Conservation (phyloP, 1,139 yeast species). For the Taiozyma sp. region DNA sequence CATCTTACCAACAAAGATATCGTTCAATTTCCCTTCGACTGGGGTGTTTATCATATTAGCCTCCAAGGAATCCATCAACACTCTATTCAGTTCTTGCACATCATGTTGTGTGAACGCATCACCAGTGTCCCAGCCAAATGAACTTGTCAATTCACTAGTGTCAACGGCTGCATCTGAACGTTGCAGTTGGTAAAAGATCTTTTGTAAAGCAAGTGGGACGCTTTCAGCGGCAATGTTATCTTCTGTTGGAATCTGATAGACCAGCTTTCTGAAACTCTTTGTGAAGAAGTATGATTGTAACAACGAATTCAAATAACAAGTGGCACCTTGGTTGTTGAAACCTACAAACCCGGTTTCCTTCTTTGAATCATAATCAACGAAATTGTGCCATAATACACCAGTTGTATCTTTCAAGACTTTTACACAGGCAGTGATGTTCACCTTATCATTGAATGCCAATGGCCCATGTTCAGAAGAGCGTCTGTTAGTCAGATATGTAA, state of each 20-base stretch:
- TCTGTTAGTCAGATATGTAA: constrained; percentile 39
- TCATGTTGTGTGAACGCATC: constrained; percentile 98
- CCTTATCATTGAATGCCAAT: constrained; percentile 50
- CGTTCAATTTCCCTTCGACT: constrained; percentile 75
- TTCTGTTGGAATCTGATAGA: constrained; percentile 83
- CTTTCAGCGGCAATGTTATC: constrained; percentile 45
- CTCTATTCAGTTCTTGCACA: constrained; percentile 93
- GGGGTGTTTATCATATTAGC: constrained; percentile 86
- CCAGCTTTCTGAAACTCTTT: constrained; percentile 74
- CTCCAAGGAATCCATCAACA: constrained; percentile 92
- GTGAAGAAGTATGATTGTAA: constrained; percentile 90
- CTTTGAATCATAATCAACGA: constrained; percentile 82
- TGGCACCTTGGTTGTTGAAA: constrained; percentile 93
- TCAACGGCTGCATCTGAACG: constrained; percentile 74
- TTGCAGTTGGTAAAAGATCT: constrained; percentile 76
- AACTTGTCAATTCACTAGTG: constrained; percentile 79
- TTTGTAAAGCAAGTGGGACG: constrained; percentile 82
- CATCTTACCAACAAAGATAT: constrained; percentile 95
- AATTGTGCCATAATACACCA: constrained; percentile 91
- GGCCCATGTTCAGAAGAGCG: constrained; percentile 27
- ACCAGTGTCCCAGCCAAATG: constrained; percentile 96
- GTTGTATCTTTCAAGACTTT: constrained; percentile 83
- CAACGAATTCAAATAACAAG: constrained; percentile 90
- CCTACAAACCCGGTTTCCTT: constrained; percentile 89
- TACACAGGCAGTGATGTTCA: constrained; percentile 75